Conservation (phyloP, 2,329 filamentous ascomycete species). For the Pseudogymnoascus sp. region DNA sequence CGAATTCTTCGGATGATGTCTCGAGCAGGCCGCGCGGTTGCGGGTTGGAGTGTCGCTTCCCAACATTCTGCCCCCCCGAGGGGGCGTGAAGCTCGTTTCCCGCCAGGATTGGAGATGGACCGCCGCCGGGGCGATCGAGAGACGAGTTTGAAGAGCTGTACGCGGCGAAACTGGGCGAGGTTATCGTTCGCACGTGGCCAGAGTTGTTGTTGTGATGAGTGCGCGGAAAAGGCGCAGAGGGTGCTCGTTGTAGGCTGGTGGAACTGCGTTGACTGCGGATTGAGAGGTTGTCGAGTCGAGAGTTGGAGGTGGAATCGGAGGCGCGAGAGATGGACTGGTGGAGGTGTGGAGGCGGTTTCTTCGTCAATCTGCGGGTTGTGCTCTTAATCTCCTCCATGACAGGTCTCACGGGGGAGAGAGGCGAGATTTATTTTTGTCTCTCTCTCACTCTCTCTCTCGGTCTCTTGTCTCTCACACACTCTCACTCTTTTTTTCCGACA, state of each 20-base stretch:
- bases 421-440: neutral
- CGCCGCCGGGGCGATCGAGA: constrained; percentile 24
- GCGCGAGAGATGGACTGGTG: constrained; percentile 32
- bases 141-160: constrained; percentile 32
- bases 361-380: constrained; percentile 50
- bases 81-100: constrained; percentile 20
- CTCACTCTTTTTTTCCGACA: neutral
- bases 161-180: constrained; percentile 37
- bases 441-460: neutral
- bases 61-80: constrained; percentile 16
- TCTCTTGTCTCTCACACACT: neutral
- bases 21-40: constrained; percentile 34
- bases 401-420: constrained; percentile 8
- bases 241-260: constrained; percentile 51
- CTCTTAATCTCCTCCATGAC: constrained; percentile 25
- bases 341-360: constrained; percentile 44
- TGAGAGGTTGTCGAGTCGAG: constrained; percentile 42
- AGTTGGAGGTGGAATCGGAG: constrained; percentile 39
- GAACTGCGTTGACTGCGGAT: constrained; percentile 57
- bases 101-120: constrained; percentile 23
- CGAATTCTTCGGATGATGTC: constrained; percentile 48
- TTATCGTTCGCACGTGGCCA: constrained; percentile 32
- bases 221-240: constrained; percentile 43
- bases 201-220: constrained; percentile 17
- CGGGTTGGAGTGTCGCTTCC: constrained; percentile 29